Evolutionary conservation across 192 early-diverging fungal species (phyloP), one percentile per base, ranked within the genome.

Genomic region (Diversispora eburnea): DNA sequence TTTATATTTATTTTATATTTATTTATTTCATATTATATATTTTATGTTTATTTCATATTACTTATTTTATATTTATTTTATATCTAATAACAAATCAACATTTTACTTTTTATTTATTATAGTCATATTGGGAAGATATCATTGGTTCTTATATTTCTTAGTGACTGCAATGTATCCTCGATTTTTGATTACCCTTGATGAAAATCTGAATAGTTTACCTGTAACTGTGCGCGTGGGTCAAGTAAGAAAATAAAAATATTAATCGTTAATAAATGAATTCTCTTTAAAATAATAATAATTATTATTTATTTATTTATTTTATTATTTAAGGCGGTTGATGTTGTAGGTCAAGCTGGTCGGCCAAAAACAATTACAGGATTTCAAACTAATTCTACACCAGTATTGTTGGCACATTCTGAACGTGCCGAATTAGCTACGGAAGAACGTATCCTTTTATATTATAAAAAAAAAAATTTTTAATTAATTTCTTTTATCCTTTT

Each of bases 301-400:
- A 45, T 45, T 39, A 49, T 19, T 42, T 49, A 8, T 10, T 20
- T n/a, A 52, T 67, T 49, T 47, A 69, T 19, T 42, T 49, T n/a
- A n/a, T 20, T n/a, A 52, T 67, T 49, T 47, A 69, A 80, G 81
- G 97, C 98, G 25, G 97, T 99, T n/a, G 98, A 99, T 83, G 93
- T 94, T 0, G 98, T 99, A 22, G 98, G 98, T 46, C 96, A 99
- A 80, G 98, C 97, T 1, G 98, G 98, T 22, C 84, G 93, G 67
- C 97, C 96, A 70, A 99, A 99, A 84, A 98, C 96, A 3, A 98
- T 99, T 77, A 98, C 96, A 5, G 98, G 98, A 22, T 99, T 98
- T 91, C 96, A 98, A 82, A 94, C 97, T 52, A 95, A 99, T 79
- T 89, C 93, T 41, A 98, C 98, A 48, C 98, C 98, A 1, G 97